Evolutionary conservation across 345 rosid species (phyloP).

Genomic region (Rhodamnia rubescens): DNA sequence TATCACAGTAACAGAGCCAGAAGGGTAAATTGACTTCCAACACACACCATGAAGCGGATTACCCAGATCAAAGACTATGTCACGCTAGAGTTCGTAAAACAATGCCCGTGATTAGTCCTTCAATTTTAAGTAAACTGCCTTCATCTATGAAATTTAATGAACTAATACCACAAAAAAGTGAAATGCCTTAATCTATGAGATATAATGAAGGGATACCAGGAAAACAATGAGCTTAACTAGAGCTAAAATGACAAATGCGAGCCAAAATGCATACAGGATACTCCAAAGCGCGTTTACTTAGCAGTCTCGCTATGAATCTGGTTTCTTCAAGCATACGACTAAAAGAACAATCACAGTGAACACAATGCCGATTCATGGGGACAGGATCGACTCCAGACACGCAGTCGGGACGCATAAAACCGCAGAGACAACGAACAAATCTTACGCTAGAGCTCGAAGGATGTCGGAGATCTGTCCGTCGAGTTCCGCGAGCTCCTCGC

Average conservation of each 20-base stretch:
- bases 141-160: background rate
- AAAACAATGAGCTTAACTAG: background rate
- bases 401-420: background rate
- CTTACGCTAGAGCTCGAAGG: constrained; percentile 87
- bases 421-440: background rate
- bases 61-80: background rate
- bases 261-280: background rate
- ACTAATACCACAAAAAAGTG: background rate
- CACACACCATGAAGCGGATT: background rate
- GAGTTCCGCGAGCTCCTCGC: constrained; percentile 81
- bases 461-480: constrained; percentile 80
- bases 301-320: background rate
- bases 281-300: background rate
- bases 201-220: background rate
- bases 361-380: background rate
- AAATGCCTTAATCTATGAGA: background rate
- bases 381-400: background rate
- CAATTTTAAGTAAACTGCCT: background rate
- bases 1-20: background rate
- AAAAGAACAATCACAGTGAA: background rate
- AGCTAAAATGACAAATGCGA: background rate
- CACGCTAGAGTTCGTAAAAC: background rate
- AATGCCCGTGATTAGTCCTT: background rate
- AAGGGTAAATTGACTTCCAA: background rate
- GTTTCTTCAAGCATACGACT: background rate